Evolutionary conservation across 768 basidiomycete species (phyloP).

Genomic region (Boletellus ananas): DNA sequence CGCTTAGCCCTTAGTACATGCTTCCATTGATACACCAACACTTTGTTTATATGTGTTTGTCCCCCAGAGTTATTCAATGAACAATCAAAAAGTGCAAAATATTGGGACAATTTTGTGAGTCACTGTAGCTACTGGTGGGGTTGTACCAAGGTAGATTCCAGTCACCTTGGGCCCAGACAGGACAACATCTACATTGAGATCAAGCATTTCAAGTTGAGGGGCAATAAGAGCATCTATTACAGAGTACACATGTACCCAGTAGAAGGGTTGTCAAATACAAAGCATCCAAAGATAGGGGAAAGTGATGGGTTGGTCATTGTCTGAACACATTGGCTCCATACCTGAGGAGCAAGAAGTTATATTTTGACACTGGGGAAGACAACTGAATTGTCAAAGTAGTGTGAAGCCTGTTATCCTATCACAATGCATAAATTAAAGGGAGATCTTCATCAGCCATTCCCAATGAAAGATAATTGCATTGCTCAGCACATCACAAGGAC

Average conservation of each 20-base stretch:
- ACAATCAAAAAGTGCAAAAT: no score
- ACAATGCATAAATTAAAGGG: conserved; percentile 9
- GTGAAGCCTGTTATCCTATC: background rate
- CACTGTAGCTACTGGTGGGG: no score
- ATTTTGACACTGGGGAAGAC: conserved; percentile 13
- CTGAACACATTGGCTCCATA: background rate
- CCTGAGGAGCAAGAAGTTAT: conserved; percentile 18
- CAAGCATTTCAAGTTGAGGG: conserved; percentile 17
- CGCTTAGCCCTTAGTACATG: no score
- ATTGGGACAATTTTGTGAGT: no score
- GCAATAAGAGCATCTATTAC: conserved; percentile 10
- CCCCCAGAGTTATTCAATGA: no score
- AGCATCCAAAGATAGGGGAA: conserved; percentile 12
- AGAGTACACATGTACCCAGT: background rate
- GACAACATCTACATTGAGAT: background rate
- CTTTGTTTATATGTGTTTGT: no score
- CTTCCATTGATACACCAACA: no score
- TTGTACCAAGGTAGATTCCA: background rate
- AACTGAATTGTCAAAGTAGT: background rate
- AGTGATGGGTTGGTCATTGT: background rate
- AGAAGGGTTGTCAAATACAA: conserved; percentile 7
- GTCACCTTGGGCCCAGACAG: no score
- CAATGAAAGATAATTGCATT: conserved; percentile 3
- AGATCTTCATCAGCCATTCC: conserved; percentile 11
- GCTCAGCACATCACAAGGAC: background rate